phyloP scores from a whole-genome alignment of 2,329 filamentous ascomycete genomes.

The Sporothrix globosa region DNA sequence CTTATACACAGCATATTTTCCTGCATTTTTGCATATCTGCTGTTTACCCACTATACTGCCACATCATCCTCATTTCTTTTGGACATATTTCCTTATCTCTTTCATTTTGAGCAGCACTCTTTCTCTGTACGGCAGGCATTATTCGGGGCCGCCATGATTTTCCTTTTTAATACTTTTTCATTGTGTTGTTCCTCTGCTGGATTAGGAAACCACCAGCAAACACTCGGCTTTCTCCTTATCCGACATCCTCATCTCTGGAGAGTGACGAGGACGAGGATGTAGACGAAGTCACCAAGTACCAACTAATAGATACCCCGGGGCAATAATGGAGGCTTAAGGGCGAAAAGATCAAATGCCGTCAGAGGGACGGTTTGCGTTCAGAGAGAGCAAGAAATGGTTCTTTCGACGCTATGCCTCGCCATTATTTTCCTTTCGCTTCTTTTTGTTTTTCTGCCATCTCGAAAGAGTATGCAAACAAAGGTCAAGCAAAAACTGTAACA shows the following conservation, averaged over 20 bases:
- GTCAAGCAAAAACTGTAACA: constrained; percentile 4
- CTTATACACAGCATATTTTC: constrained; percentile 3
- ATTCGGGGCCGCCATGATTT: constrained; percentile 20
- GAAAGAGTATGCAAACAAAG: not conserved
- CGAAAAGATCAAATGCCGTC: not conserved
- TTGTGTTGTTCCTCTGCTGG: not conserved
- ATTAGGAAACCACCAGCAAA: constrained; percentile 1
- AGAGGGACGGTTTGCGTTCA: not conserved
- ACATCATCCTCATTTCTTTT: not conserved
- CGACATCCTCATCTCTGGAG: constrained; percentile 2
- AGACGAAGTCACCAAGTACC: not conserved
- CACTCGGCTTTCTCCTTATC: not conserved
- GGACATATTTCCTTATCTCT: not conserved
- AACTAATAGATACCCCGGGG: constrained; percentile 24
- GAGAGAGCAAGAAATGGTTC: not conserved
- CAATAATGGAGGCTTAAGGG: constrained; percentile 3
- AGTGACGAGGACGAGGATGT: not conserved
- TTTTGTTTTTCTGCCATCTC: not conserved
- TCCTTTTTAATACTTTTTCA: not conserved
- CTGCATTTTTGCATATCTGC: constrained; percentile 6
- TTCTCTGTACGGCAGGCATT: constrained; percentile 4
- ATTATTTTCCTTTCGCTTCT: not conserved
- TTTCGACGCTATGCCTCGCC: constrained; percentile 18
- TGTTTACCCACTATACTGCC: not conserved
- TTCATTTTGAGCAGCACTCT: not conserved